These are phyloP conservation scores for Scheffersomyces cryptocercus DNA, from an alignment of 1,139 yeast species.

Conservation along the genomic window DNA sequence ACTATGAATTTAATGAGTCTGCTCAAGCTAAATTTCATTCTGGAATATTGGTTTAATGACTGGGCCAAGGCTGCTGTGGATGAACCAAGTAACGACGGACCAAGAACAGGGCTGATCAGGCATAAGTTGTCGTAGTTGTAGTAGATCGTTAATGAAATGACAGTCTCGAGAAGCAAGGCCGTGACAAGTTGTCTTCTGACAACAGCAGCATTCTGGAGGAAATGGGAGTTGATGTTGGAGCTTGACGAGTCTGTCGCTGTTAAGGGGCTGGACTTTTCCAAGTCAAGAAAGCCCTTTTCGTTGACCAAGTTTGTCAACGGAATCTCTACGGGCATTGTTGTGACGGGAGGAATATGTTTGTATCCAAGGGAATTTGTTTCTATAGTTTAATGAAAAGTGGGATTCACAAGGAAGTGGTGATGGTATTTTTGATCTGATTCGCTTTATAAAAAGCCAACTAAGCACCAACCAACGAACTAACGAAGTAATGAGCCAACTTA, in stretches of 20 bases:
- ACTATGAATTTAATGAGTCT: conserved; percentile 50
- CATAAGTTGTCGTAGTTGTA: conserved; percentile 23
- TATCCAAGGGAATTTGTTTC: no score
- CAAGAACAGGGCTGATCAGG: conserved; percentile 12
- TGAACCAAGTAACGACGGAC: conserved; percentile 47
- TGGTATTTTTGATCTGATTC: no score
- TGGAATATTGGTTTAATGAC: conserved; percentile 51
- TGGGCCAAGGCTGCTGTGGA: conserved; percentile 60
- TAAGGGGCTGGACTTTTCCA: conserved; percentile 10
- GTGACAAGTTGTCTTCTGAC: conserved; percentile 6
- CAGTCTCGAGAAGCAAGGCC: conserved; percentile 24
- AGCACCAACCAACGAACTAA: no score
- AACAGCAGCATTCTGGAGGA: conserved; percentile 2
- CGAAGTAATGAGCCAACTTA: no score
- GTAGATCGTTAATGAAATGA: conserved; percentile 26
- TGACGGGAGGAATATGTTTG: no score
- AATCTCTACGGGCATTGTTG: no score
- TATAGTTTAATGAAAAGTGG: no score
- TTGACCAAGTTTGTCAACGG: no score
- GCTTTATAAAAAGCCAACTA: no score
- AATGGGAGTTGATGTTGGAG: conserved; percentile 3
- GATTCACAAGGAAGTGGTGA: no score
- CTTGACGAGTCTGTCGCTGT: conserved; percentile 9
- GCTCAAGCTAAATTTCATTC: conserved; percentile 39
- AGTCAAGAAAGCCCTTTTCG: conserved; percentile 4